Conservation (phyloP, 2,329 filamentous ascomycete genomes). For the Colletotrichum ledebouriae region DNA sequence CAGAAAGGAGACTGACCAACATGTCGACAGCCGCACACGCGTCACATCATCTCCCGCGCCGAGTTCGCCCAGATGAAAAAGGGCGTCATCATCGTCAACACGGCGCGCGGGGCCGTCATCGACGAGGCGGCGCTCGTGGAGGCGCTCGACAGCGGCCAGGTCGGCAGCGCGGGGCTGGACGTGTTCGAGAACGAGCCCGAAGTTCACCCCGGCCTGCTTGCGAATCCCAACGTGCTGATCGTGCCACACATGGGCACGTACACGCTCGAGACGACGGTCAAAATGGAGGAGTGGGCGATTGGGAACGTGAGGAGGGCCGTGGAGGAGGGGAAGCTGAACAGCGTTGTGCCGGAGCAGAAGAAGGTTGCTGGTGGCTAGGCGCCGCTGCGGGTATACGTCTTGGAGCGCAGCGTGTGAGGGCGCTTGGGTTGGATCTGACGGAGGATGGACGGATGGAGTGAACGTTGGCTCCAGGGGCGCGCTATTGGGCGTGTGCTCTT, state of each 20-base stretch:
- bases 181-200: slow-evolving; percentile 87
- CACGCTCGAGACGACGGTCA: slow-evolving; percentile 74
- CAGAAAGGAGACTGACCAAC: not conserved
- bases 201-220: slow-evolving; percentile 78
- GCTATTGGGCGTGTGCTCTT: no score
- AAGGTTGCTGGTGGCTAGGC: slow-evolving; percentile 43
- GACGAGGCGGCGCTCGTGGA: slow-evolving; percentile 84
- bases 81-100: slow-evolving; percentile 84
- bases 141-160: slow-evolving; percentile 77
- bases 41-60: slow-evolving; percentile 78
- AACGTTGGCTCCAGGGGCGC: no score
- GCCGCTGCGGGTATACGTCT: not conserved
- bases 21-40: slow-evolving; percentile 67
- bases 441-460: no score
- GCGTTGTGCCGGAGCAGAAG: slow-evolving; percentile 79
- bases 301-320: slow-evolving; percentile 76
- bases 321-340: slow-evolving; percentile 72
- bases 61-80: slow-evolving; percentile 85
- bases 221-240: slow-evolving; percentile 79
- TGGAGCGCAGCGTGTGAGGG: not conserved
- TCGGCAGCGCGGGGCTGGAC: slow-evolving; percentile 80
- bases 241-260: slow-evolving; percentile 90
- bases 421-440: not conserved
- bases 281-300: slow-evolving; percentile 84
- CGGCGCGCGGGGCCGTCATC: slow-evolving; percentile 84